A percentile compares a stretch with the other conserved stretches of the same genome.
These are phyloP conservation scores for Xylaria sp. DNA, from an alignment of 2,329 filamentous ascomycete genomes.

Conservation along the genomic window DNA sequence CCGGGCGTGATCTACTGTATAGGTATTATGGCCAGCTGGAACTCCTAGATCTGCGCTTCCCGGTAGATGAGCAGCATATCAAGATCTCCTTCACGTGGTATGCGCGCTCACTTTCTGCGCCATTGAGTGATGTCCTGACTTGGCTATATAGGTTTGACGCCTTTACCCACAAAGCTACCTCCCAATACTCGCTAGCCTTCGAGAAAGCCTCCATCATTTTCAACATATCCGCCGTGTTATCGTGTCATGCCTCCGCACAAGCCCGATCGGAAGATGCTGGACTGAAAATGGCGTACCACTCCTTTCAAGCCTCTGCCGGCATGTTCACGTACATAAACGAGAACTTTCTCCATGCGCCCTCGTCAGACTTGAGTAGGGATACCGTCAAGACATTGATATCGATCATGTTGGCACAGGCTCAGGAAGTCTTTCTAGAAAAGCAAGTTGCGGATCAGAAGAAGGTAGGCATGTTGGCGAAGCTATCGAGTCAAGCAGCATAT, in stretches of 20 bases:
- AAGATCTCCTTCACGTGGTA: slow-evolving; percentile 99
- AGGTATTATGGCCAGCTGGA: slow-evolving; percentile 98
- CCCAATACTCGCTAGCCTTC: slow-evolving; percentile 94
- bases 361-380: slow-evolving; percentile 91
- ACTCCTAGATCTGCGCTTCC: slow-evolving; percentile 90
- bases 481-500: slow-evolving; percentile 88
- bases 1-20: slow-evolving; percentile 90
- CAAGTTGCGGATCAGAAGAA: slow-evolving; percentile 94
- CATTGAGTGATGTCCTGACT: slow-evolving; percentile 26
- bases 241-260: slow-evolving; percentile 92
- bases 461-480: slow-evolving; percentile 85
- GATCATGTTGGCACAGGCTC: slow-evolving; percentile 92
- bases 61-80: slow-evolving; percentile 98
- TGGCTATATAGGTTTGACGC: slow-evolving; percentile 80
- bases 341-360: slow-evolving; percentile 96
- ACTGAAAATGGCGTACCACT: slow-evolving; percentile 96
- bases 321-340: slow-evolving; percentile 99
- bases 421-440: slow-evolving; percentile 97
- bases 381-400: slow-evolving; percentile 94
- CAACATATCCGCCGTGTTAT: slow-evolving; percentile 97
- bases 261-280: slow-evolving; percentile 90
- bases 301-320: slow-evolving; percentile 95
- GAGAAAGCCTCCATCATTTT: slow-evolving; percentile 99
- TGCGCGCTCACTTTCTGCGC: slow-evolving; percentile 30
- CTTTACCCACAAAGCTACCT: slow-evolving; percentile 98